Evolutionary conservation across 1,139 yeast genomes (phyloP).

Genomic region (Candida glucosophila): DNA sequence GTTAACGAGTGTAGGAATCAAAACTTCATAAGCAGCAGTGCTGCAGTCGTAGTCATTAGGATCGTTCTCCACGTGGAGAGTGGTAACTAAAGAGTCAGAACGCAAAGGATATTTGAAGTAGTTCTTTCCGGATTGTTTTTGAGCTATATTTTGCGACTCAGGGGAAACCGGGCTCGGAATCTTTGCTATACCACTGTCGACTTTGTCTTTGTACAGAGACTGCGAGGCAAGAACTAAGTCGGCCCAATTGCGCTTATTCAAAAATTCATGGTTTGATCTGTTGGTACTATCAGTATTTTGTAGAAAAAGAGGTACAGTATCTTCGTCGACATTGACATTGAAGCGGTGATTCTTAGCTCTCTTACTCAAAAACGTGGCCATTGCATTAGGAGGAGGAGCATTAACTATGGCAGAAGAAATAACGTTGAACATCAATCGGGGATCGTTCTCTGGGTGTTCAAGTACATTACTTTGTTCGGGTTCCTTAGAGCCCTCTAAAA

Average conservation of each 20-base stretch:
- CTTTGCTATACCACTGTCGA: conserved; percentile 11
- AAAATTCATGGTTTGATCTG: conserved; percentile 50
- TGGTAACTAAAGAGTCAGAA: conserved; percentile 53
- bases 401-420: conserved; percentile 86
- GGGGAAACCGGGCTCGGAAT: conserved; percentile 23
- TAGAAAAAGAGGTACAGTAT: conserved; percentile 63
- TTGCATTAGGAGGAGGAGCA: conserved; percentile 85
- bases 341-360: conserved; percentile 65
- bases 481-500: conserved; percentile 11
- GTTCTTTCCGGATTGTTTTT: conserved; percentile 9
- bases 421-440: conserved; percentile 71
- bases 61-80: conserved; percentile 66
- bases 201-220: conserved; percentile 17
- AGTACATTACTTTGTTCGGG: conserved; percentile 30
- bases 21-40: conserved; percentile 58
- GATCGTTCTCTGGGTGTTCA: conserved; percentile 57
- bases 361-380: conserved; percentile 61
- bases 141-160: conserved; percentile 2
- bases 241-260: conserved; percentile 77
- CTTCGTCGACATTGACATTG: conserved; percentile 62
- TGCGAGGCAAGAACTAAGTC: conserved; percentile 34
- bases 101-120: conserved; percentile 43
- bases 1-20: conserved; percentile 54
- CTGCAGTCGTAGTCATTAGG: conserved; percentile 40
- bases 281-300: conserved; percentile 50